These are phyloP conservation scores for Begonia masoniana DNA, from an alignment of 306 rosid genomes.

Conservation along the genomic window DNA sequence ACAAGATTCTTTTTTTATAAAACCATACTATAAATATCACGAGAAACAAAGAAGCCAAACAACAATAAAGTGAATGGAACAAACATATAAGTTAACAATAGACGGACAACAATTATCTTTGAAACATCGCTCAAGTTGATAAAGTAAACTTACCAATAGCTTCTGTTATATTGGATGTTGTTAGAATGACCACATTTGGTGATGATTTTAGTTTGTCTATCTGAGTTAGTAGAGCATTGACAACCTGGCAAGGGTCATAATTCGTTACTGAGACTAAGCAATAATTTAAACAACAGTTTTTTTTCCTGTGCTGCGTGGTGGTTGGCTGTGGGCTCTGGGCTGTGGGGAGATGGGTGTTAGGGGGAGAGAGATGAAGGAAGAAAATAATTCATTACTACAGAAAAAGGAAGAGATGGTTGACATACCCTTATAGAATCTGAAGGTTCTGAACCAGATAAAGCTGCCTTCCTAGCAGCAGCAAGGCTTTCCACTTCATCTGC, in stretches of 20 bases:
- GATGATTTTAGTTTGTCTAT: slow-evolving; percentile 82
- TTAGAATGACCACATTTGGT: slow-evolving; percentile 86
- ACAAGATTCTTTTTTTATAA: not conserved
- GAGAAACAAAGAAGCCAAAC: too few species aligned
- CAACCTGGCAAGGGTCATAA: slow-evolving; percentile 60
- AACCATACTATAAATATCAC: not conserved
- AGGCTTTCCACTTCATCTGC: slow-evolving; percentile 98
- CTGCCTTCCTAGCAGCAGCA: slow-evolving; percentile 96
- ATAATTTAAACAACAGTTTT: slow-evolving; percentile 1
- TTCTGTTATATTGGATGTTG: slow-evolving; percentile 90
- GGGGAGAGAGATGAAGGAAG: not conserved
- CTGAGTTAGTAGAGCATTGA: slow-evolving; percentile 92
- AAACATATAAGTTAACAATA: too few species aligned
- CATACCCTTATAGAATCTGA: slow-evolving; percentile 97
- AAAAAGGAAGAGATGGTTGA: slow-evolving; percentile 9
- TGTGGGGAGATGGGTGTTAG: too few species aligned
- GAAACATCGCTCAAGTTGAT: too few species aligned
- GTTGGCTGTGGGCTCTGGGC: too few species aligned
- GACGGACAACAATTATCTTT: too few species aligned
- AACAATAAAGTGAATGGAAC: too few species aligned
- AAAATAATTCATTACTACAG: not conserved
- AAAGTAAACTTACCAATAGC: slow-evolving; percentile 59
- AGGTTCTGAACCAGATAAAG: slow-evolving; percentile 96
- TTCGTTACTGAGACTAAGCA: not conserved
- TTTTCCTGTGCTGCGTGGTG: not conserved